Percentiles rank a stretch among this genome's conserved stretches.
Conservation (phyloP, 2,329 filamentous ascomycete species). For the Golovinomyces cichoracearum region DNA sequence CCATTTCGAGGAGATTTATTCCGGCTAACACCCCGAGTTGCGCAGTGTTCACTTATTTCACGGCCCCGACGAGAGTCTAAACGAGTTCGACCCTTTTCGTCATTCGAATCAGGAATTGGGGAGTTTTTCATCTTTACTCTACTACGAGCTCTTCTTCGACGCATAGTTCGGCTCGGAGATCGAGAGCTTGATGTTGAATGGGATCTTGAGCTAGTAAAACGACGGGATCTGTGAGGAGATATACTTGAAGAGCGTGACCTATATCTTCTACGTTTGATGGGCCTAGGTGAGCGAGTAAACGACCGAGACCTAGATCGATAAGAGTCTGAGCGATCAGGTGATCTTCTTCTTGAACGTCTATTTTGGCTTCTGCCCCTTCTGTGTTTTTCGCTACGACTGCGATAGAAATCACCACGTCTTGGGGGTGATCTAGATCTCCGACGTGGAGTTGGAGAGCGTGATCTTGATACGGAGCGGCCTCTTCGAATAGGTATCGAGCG, state of each 20-base stretch:
- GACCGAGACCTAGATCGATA: slow-evolving; percentile 7
- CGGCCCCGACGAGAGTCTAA: slow-evolving; percentile 8
- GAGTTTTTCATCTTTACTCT: slow-evolving; percentile 6
- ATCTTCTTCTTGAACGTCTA: slow-evolving; percentile 12
- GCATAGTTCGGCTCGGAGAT: slow-evolving; percentile 10
- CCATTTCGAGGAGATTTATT: slow-evolving; percentile 14
- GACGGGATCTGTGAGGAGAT: slow-evolving; percentile 12
- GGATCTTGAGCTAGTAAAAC: slow-evolving; percentile 14
- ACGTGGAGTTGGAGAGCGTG: slow-evolving; percentile 13
- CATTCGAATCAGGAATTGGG: slow-evolving; percentile 8
- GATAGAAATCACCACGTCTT: slow-evolving; percentile 9
- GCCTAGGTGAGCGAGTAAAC: slow-evolving; percentile 10
- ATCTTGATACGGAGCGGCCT: slow-evolving; percentile 12
- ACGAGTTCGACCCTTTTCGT: slow-evolving; percentile 6
- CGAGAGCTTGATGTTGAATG: slow-evolving; percentile 9
- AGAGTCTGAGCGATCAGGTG: slow-evolving; percentile 6
- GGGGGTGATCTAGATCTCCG: slow-evolving; percentile 13
- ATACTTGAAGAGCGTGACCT: slow-evolving; percentile 10
- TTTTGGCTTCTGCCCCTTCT: slow-evolving; percentile 13
- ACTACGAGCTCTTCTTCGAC: slow-evolving; percentile 6
- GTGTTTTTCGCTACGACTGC: slow-evolving; percentile 10
- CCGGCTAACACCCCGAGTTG: slow-evolving; percentile 16
- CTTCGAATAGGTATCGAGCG: slow-evolving; percentile 11
- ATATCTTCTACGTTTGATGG: slow-evolving; percentile 13
- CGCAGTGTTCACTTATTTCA: slow-evolving; percentile 13